phyloP scores from a whole-genome alignment of 257 asterid species.

The Rubia yunnanensis region DNA sequence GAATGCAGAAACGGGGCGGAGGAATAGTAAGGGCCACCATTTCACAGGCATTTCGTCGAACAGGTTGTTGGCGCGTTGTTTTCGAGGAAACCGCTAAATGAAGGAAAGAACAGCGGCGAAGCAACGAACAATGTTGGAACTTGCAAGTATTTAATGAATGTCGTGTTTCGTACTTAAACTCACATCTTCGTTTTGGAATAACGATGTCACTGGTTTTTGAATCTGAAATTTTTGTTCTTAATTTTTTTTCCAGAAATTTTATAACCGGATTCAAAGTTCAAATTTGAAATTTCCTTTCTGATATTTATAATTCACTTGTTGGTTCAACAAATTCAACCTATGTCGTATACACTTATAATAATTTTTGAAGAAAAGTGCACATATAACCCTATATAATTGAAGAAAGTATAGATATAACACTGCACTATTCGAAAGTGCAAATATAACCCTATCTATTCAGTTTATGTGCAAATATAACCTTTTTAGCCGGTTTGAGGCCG shows the following conservation, averaged over 20 bases:
- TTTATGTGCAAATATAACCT: too few species aligned
- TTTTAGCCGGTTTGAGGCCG: too few species aligned
- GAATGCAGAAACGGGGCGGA: conserved; percentile 16
- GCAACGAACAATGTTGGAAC: conserved; percentile 36
- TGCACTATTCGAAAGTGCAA: too few species aligned
- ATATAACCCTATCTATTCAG: too few species aligned
- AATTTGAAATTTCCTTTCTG: too few species aligned
- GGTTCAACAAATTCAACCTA: too few species aligned
- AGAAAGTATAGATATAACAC: too few species aligned
- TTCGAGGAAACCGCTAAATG: neutral
- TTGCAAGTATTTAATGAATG: conserved; percentile 9
- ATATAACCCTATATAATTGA: too few species aligned
- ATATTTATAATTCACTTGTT: too few species aligned
- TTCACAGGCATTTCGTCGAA: conserved; percentile 76
- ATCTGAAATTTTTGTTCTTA: neutral
- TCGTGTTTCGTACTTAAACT: neutral
- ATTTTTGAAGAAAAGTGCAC: too few species aligned
- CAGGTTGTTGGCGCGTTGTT: conserved; percentile 4
- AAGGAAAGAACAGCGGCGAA: conserved; percentile 16
- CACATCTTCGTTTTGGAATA: neutral
- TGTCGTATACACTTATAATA: too few species aligned
- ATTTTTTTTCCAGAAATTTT: too few species aligned
- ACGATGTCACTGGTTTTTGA: neutral
- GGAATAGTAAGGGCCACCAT: conserved; percentile 45
- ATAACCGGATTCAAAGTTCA: neutral